A percentile compares a stretch with the other conserved stretches of the same genome.
Conservation (phyloP, 148 eudicot species). For the Salicornia ramosissima region DNA sequence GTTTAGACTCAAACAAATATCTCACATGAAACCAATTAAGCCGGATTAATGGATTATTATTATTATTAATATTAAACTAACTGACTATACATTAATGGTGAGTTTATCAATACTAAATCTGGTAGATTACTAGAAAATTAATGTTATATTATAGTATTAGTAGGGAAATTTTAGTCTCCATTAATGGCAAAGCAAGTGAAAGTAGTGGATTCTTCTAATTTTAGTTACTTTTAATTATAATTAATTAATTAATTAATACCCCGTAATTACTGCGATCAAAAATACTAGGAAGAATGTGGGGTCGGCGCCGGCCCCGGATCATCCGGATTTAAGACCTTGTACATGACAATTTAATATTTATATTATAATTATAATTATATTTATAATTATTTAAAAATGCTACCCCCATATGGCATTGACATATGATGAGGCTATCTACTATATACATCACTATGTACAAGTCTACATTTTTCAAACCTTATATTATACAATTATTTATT, state of each 20-base stretch:
- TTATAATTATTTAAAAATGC: slow-evolving; percentile 9
- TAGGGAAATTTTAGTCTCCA: neutral
- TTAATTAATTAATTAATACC: no score
- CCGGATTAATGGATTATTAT: neutral
- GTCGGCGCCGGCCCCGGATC: slow-evolving; percentile 39
- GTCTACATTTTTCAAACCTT: slow-evolving; percentile 30
- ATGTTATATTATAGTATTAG: neutral
- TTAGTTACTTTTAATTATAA: slow-evolving; percentile 7
- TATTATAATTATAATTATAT: no score
- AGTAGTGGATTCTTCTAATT: neutral
- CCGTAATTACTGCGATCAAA: slow-evolving; percentile 14
- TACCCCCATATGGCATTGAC: slow-evolving; percentile 30
- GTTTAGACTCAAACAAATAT: no score
- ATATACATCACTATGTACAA: neutral
- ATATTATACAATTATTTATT: neutral
- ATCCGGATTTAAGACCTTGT: slow-evolving; percentile 17
- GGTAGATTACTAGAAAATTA: neutral
- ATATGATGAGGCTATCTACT: slow-evolving; percentile 17
- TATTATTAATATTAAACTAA: neutral
- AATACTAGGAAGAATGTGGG: slow-evolving; percentile 30
- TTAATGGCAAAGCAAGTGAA: neutral
- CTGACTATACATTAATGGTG: neutral
- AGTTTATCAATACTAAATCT: neutral
- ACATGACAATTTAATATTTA: no score
- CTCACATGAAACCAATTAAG: no score